These are phyloP conservation scores for Alternaria viburni DNA, from an alignment of 2,329 filamentous ascomycete genomes.

Conservation along the genomic window DNA sequence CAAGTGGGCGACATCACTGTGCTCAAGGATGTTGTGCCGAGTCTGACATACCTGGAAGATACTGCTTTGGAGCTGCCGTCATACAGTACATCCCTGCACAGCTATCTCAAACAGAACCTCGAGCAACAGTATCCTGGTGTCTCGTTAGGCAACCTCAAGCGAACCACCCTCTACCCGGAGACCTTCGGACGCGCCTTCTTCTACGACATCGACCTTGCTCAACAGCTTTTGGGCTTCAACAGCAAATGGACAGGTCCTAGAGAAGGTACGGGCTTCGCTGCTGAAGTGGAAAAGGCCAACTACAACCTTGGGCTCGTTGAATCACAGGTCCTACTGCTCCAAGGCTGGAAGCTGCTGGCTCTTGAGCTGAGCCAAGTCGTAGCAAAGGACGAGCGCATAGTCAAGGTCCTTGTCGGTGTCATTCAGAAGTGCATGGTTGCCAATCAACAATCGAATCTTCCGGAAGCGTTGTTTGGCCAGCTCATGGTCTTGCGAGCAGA, in stretches of 20 bases:
- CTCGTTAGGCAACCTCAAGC: slow-evolving; percentile 78
- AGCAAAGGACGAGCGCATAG: slow-evolving; percentile 61
- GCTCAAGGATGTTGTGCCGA: slow-evolving; percentile 73
- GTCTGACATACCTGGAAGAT: slow-evolving; percentile 79
- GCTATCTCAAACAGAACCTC: slow-evolving; percentile 85
- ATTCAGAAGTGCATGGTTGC: slow-evolving; percentile 78
- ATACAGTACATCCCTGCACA: slow-evolving; percentile 88
- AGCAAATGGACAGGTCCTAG: slow-evolving; percentile 71
- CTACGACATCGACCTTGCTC: slow-evolving; percentile 79
- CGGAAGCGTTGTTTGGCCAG: slow-evolving; percentile 81
- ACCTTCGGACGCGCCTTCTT: slow-evolving; percentile 79
- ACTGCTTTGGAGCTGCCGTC: slow-evolving; percentile 78
- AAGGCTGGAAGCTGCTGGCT: slow-evolving; percentile 87
- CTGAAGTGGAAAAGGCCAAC: slow-evolving; percentile 87
- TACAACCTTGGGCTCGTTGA: slow-evolving; percentile 90
- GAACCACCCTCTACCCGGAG: slow-evolving; percentile 69
- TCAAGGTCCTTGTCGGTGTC: slow-evolving; percentile 74
- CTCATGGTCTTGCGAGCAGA: slow-evolving; percentile 79
- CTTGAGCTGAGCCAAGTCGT: slow-evolving; percentile 78
- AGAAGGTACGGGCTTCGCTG: slow-evolving; percentile 71
- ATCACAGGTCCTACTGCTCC: slow-evolving; percentile 84
- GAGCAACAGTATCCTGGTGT: slow-evolving; percentile 76
- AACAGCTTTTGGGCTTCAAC: slow-evolving; percentile 78
- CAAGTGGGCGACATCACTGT: slow-evolving; percentile 73
- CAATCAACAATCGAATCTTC: slow-evolving; percentile 74